Evolutionary conservation across 768 basidiomycete species (phyloP).

Genomic region (Amanita molliuscula): DNA sequence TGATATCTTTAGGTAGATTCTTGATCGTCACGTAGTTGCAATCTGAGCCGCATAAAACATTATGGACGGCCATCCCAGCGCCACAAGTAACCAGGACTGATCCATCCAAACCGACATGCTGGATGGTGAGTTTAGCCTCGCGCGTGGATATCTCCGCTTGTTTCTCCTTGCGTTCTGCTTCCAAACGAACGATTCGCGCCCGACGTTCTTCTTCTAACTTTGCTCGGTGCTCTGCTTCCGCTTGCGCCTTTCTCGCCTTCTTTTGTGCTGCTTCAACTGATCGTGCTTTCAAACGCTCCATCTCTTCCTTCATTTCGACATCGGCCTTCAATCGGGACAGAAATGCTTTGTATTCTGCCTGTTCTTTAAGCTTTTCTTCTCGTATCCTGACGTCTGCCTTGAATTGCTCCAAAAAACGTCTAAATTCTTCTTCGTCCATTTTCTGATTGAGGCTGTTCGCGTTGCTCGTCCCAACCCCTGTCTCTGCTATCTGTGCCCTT

Average conservation of each 20-base stretch:
- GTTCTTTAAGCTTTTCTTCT: neutral
- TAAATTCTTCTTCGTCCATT: neutral
- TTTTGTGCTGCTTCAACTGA: neutral
- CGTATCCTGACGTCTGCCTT: neutral
- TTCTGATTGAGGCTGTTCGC: neutral
- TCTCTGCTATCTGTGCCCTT: too few species aligned
- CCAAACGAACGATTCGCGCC: slow-evolving; percentile 11
- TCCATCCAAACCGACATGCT: slow-evolving; percentile 29
- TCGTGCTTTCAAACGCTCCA: too few species aligned
- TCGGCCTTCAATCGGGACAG: neutral
- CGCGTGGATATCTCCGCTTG: slow-evolving; percentile 10
- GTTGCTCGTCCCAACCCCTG: too few species aligned
- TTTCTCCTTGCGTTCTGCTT: slow-evolving; percentile 6
- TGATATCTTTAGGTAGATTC: slow-evolving; percentile 32
- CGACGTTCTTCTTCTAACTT: slow-evolving; percentile 11
- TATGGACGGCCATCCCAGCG: slow-evolving; percentile 36
- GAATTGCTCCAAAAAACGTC: neutral
- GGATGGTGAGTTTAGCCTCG: slow-evolving; percentile 33
- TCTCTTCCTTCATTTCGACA: neutral
- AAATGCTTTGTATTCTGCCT: neutral
- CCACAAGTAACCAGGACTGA: slow-evolving; percentile 39
- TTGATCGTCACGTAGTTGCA: slow-evolving; percentile 35
- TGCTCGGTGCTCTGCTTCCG: neutral
- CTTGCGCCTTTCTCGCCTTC: neutral
- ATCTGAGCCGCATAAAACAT: slow-evolving; percentile 40